These are phyloP conservation scores for Mortierella sp. DNA, from an alignment of 371 early-diverging fungal genomes.

Conservation along the genomic window DNA sequence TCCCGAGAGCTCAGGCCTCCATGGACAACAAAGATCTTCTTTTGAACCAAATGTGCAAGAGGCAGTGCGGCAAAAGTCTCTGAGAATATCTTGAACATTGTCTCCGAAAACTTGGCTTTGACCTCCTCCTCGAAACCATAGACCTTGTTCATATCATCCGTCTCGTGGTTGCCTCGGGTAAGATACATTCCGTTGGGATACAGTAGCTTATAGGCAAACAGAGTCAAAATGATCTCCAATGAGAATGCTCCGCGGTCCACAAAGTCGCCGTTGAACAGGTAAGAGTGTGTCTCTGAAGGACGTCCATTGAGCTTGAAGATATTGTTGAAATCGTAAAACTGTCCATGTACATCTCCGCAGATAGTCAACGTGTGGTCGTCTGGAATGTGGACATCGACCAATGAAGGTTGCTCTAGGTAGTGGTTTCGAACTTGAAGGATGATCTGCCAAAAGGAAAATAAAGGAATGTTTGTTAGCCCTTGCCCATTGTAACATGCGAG, in stretches of 20 bases:
- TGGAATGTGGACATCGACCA: conserved; percentile 89
- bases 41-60: conserved; percentile 89
- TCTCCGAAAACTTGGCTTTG: conserved; percentile 91
- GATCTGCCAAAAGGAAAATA: conserved; percentile 60
- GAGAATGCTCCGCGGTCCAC: conserved; percentile 98
- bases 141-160: conserved; percentile 97
- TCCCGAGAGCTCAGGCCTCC: conserved; percentile 97
- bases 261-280: conserved; percentile 98
- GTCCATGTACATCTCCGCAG: conserved; percentile 99
- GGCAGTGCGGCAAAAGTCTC: conserved; percentile 97
- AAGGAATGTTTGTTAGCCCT: not conserved
- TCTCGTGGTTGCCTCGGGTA: conserved; percentile 99
- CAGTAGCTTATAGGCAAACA: conserved; percentile 91
- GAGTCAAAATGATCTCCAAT: conserved; percentile 93
- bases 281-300: conserved; percentile 85
- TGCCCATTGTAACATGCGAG: no score
- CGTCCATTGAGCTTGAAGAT: conserved; percentile 93
- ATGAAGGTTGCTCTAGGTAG: conserved; percentile 77
- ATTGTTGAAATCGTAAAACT: conserved; percentile 97
- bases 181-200: conserved; percentile 90
- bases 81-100: conserved; percentile 91
- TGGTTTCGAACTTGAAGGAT: conserved; percentile 77
- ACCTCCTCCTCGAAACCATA: conserved; percentile 99
- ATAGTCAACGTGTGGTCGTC: conserved; percentile 82
- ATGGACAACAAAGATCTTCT: conserved; percentile 96